Conservation (phyloP, 2,329 filamentous ascomycete genomes). For the Trichoderma sp. region DNA sequence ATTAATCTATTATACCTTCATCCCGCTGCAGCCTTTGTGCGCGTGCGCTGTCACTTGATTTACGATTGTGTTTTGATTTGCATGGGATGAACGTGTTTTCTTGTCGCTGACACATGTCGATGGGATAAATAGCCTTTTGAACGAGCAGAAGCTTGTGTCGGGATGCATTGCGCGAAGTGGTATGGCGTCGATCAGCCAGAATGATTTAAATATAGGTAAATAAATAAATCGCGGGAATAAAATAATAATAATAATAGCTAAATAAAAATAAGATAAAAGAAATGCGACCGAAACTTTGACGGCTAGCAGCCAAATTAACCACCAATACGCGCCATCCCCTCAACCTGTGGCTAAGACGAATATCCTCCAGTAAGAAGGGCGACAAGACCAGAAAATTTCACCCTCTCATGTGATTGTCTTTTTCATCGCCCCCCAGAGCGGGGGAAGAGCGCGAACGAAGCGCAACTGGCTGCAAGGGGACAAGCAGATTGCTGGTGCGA, state of each 20-base stretch:
- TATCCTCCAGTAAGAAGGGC: conserved; percentile 13
- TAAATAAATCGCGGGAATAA: not conserved
- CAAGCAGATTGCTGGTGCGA: not conserved
- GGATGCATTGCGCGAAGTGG: not conserved
- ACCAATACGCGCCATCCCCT: not conserved
- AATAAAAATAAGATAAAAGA: not conserved
- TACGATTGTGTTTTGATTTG: not conserved
- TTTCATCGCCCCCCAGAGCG: not conserved
- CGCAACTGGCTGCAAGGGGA: not conserved
- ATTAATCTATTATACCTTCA: not conserved
- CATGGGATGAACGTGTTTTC: not conserved
- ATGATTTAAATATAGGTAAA: not conserved
- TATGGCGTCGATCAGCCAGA: not conserved
- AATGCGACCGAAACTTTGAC: not conserved
- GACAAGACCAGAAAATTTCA: not conserved
- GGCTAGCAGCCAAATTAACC: not conserved
- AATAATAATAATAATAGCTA: not conserved
- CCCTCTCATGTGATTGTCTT: conserved; percentile 16
- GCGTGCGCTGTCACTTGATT: not conserved
- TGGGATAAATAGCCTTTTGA: not conserved
- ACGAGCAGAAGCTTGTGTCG: not conserved
- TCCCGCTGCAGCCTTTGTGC: not conserved
- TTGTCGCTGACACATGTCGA: not conserved
- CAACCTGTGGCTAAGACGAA: not conserved
- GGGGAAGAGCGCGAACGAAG: not conserved